phyloP scores from a whole-genome alignment of 2,329 filamentous ascomycete genomes.

The Ustulina deusta region DNA sequence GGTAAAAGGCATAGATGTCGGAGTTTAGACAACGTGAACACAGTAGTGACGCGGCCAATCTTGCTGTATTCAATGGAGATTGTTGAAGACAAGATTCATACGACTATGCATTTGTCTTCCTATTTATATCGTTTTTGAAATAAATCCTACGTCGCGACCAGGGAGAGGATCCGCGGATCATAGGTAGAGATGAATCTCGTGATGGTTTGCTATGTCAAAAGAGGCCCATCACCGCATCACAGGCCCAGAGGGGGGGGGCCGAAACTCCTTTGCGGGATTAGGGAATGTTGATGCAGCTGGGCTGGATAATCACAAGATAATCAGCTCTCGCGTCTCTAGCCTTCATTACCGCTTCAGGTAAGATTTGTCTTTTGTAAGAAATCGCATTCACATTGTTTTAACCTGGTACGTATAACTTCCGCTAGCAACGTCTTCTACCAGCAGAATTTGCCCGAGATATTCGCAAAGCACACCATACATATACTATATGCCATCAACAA shows the following conservation, averaged over 20 bases:
- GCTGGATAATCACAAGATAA: background rate
- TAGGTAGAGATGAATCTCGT: background rate
- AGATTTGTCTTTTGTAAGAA: too few species aligned
- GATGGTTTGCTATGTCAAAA: conserved; percentile 8
- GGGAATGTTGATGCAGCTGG: background rate
- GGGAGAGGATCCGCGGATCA: background rate
- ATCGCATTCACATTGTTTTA: too few species aligned
- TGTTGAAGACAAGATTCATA: background rate
- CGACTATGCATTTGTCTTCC: background rate
- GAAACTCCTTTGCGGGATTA: background rate
- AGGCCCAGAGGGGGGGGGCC: background rate
- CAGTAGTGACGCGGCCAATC: conserved; percentile 14
- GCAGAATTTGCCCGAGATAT: too few species aligned
- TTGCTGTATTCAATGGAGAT: background rate
- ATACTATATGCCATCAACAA: too few species aligned
- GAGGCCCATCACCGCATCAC: background rate
- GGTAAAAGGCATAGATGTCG: conserved; percentile 32
- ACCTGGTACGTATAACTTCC: too few species aligned
- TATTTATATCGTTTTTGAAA: background rate
- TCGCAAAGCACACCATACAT: too few species aligned
- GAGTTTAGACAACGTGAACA: conserved; percentile 32
- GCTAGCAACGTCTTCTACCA: too few species aligned
- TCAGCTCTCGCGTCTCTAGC: background rate
- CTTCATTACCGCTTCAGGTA: background rate
- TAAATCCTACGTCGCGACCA: background rate